phyloP scores from a whole-genome alignment of 75 land plant genomes.

The Cupressus sempervirens region DNA sequence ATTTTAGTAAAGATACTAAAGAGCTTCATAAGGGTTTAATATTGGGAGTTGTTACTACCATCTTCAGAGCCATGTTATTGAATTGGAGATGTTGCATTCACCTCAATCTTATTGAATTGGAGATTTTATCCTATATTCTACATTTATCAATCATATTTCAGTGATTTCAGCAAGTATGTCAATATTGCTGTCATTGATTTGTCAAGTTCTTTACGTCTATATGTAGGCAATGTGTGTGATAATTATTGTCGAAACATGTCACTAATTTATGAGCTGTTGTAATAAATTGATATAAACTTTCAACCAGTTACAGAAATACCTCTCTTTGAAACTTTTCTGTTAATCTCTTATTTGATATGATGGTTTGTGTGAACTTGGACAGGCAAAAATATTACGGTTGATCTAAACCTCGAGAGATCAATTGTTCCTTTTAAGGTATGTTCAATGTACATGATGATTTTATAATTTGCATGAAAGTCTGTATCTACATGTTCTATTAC shows the following conservation, averaged over 20 bases:
- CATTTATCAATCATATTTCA: background rate
- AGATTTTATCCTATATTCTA: background rate
- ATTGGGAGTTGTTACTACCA: background rate
- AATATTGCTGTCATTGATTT: background rate
- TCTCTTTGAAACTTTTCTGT: background rate
- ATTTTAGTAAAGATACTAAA: background rate
- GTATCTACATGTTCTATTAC: background rate
- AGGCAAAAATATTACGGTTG: slow-evolving; percentile 24
- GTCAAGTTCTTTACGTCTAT: background rate
- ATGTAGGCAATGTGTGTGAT: background rate
- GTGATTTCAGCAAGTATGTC: background rate
- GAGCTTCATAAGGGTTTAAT: background rate
- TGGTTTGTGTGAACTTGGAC: slow-evolving; percentile 11
- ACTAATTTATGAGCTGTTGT: background rate
- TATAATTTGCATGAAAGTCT: background rate
- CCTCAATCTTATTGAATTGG: background rate
- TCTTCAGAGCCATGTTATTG: background rate
- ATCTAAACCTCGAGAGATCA: slow-evolving; percentile 44
- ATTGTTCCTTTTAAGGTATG: slow-evolving; percentile 59
- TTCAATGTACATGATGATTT: background rate
- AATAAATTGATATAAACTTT: background rate
- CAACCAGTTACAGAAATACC: background rate
- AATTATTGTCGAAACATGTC: background rate
- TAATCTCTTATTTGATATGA: background rate
- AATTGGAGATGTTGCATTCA: background rate